A percentile compares a stretch with the other conserved stretches of the same genome.
These are phyloP conservation scores for Ascochyta pisi DNA, from an alignment of 2,329 filamentous ascomycete species.

Conservation along the genomic window DNA sequence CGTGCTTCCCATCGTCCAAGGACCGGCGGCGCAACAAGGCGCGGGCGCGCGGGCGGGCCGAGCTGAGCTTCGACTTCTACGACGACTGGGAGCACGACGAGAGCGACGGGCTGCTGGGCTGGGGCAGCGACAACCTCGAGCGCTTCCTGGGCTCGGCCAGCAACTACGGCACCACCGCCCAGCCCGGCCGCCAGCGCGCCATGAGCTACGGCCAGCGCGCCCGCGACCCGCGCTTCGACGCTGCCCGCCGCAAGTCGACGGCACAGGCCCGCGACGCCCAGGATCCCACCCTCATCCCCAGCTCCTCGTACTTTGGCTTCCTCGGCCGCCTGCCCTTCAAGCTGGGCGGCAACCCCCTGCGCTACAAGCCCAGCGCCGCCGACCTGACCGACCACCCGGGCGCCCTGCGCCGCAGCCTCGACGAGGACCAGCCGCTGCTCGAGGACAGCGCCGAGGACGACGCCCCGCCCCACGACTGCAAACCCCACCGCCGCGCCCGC, in stretches of 20 bases:
- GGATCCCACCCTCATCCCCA: slow-evolving; percentile 89
- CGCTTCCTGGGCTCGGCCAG: slow-evolving; percentile 75
- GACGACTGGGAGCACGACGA: slow-evolving; percentile 88
- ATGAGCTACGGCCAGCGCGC: slow-evolving; percentile 88
- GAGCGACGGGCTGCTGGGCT: slow-evolving; percentile 71
- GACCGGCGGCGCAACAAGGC: slow-evolving; percentile 75
- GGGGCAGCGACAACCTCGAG: slow-evolving; percentile 86
- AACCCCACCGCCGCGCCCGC: slow-evolving; percentile 63
- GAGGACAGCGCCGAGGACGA: slow-evolving; percentile 61
- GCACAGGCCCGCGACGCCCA: slow-evolving; percentile 57
- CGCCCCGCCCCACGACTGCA: slow-evolving; percentile 26
- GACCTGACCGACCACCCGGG: slow-evolving; percentile 88
- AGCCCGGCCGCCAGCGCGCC: slow-evolving; percentile 75
- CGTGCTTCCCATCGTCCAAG: slow-evolving; percentile 75
- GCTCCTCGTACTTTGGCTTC: slow-evolving; percentile 84
- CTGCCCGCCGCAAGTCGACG: slow-evolving; percentile 61
- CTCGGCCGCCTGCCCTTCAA: slow-evolving; percentile 84
- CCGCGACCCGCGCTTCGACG: slow-evolving; percentile 46
- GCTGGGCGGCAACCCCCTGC: slow-evolving; percentile 76
- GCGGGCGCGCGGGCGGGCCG: slow-evolving; percentile 66
- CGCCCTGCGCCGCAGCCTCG: slow-evolving; percentile 55
- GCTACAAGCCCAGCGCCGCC: slow-evolving; percentile 90
- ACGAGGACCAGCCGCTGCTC: slow-evolving; percentile 75
- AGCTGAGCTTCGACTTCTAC: slow-evolving; percentile 95
- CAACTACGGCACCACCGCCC: slow-evolving; percentile 56